These are phyloP conservation scores for Coemansia sp. DNA, from an alignment of 192 early-diverging fungal genomes.

Conservation along the genomic window DNA sequence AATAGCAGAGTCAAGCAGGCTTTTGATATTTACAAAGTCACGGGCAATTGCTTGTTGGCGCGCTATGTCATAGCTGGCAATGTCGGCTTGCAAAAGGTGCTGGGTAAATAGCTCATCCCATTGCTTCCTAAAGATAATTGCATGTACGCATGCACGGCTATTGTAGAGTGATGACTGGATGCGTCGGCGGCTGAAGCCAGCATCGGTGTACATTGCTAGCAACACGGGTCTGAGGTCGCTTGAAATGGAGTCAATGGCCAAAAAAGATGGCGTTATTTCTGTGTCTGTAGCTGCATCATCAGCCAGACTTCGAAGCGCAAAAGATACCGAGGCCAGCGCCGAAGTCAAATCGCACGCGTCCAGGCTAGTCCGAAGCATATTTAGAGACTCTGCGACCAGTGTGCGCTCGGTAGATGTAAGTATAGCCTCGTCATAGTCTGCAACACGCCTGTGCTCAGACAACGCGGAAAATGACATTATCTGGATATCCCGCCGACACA, in stretches of 20 bases:
- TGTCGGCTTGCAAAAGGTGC: constrained; percentile 2
- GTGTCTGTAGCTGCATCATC: background rate
- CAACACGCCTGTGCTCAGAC: background rate
- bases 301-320: constrained; percentile 25
- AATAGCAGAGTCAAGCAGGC: constrained; percentile 14
- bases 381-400: constrained; percentile 18
- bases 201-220: constrained; percentile 15
- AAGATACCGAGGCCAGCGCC: constrained; percentile 20
- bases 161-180: constrained; percentile 28
- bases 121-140: constrained; percentile 19
- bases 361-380: constrained; percentile 17
- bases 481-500: background rate
- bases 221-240: constrained; percentile 1
- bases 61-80: background rate
- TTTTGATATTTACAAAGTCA: constrained; percentile 9
- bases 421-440: background rate
- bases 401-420: constrained; percentile 13
- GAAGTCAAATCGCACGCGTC: background rate
- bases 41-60: background rate
- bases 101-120: constrained; percentile 19
- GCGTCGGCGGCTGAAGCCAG: constrained; percentile 21
- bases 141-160: constrained; percentile 27
- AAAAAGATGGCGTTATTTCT: background rate
- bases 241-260: background rate
- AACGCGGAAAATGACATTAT: background rate